Conservation (phyloP, 352 stramenopile genomes). For the Thalassiosira exigua region DNA sequence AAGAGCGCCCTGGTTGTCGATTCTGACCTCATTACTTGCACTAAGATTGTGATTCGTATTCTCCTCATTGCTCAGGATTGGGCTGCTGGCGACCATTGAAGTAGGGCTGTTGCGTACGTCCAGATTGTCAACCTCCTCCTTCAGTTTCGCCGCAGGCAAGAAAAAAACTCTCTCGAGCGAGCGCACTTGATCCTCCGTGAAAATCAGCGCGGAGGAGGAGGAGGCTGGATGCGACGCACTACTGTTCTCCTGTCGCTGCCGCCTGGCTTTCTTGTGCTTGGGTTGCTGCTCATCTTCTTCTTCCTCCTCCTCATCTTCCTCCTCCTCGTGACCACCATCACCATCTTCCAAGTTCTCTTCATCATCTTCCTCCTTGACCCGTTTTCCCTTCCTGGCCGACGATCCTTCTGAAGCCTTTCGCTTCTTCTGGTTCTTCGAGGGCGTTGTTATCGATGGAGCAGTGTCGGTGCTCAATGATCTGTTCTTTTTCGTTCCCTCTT, state of each 20-base stretch:
- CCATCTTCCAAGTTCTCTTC: constrained; percentile 11
- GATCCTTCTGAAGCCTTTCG: constrained; percentile 15
- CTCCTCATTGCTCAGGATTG: too few relatives aligned
- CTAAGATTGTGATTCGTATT: too few relatives aligned
- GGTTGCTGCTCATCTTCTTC: background rate
- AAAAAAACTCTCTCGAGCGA: constrained; percentile 51
- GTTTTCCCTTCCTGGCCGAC: too few relatives aligned
- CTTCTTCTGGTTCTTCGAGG: constrained; percentile 3
- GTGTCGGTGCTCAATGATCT: background rate
- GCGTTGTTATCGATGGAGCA: background rate
- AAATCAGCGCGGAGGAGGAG: constrained; percentile 40
- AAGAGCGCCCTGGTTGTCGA: background rate
- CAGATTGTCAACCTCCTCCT: constrained; percentile 22
- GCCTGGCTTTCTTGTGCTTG: constrained; percentile 10
- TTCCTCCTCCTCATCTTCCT: constrained; percentile 24
- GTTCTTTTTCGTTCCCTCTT: background rate
- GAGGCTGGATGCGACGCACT: constrained; percentile 1
- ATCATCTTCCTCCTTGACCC: constrained; percentile 14
- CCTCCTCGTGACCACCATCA: constrained; percentile 16
- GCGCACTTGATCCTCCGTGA: constrained; percentile 43
- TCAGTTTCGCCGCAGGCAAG: constrained; percentile 16
- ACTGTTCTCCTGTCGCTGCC: constrained; percentile 24
- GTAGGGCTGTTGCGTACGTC: constrained; percentile 15
- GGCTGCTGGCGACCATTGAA: too few relatives aligned
- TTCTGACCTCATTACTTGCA: background rate